Base-by-base conservation (phyloP, 257 asterid species). In the Solanum bulbocastanum region DNA sequence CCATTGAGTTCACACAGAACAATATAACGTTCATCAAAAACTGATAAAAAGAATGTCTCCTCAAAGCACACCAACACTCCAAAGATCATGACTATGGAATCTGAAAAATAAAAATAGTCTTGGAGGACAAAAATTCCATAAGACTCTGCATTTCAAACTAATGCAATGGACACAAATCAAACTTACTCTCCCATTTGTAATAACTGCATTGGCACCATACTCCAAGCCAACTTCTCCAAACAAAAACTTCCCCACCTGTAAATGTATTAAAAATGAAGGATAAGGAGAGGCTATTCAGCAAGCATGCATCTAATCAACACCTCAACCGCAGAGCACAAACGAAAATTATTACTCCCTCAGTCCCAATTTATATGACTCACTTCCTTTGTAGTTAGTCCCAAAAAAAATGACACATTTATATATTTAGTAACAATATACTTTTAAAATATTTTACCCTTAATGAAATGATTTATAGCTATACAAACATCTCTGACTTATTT, bases 131-230 rank as follows among this genome's bases (percentile, higher is more conserved):
- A 40, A 42, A 25, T 42, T 78, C 37, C 62, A 16, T 7, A 86
- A 71, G 35, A 52, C 56, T 49, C 56, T 8, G 10, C 6, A 86
- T 69, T 69, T 85, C 60, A 44, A 56, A 86, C 52, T 89, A 62
- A 86, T 62, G 87, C 66, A 88, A 87, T 87, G 52, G 85, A 71
- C 87, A 78, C 85, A 65, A 74, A 66, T 60, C 27, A 33, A 82
- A 91, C 99, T 93, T 91, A 97, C 99, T 93, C 99, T 96, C 88
- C 99, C 99, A 92, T 96, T 97, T 88, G 99, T 97, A 91, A 97
- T 93, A 90, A 97, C 98, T 75, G 98, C 99, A 87, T 92, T 95
- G 85, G 84, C 91, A 76, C 98, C 98, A 89, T 20, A 71, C 90
- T 93, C 98, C 90, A 95, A 92, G 37, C 95, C 97, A 66, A 95